Percentiles rank a stretch among this genome's conserved stretches.
Conservation (phyloP, 495 filamentous ascomycete genomes). For the Astrothelium subdiscretum region DNA sequence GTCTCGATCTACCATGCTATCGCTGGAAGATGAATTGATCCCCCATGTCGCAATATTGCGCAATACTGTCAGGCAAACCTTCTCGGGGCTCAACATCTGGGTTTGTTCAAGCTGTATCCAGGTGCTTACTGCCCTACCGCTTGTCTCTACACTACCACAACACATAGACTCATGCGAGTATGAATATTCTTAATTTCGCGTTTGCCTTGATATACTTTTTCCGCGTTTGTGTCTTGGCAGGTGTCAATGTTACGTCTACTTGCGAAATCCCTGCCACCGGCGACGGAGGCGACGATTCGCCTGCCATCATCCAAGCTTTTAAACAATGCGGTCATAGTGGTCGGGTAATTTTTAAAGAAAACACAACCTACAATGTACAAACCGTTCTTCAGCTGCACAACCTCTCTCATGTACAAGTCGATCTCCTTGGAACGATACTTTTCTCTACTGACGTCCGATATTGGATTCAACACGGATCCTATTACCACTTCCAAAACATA, state of each 20-base stretch:
- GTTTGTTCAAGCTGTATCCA: not conserved
- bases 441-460: conserved; percentile 31
- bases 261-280: not conserved
- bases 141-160: too few relatives aligned
- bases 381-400: not conserved
- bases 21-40: too few relatives aligned
- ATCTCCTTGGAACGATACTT: conserved; percentile 23
- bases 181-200: too few relatives aligned
- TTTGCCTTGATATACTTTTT: too few relatives aligned
- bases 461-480: conserved; percentile 29
- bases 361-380: not conserved
- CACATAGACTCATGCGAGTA: too few relatives aligned
- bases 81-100: not conserved
- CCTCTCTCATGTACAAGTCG: conserved; percentile 13
- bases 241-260: not conserved
- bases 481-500: conserved; percentile 32
- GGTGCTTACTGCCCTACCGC: not conserved
- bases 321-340: not conserved
- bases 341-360: not conserved
- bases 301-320: not conserved
- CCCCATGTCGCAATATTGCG: not conserved
- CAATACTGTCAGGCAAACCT: not conserved
- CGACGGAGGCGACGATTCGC: not conserved
- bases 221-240: not conserved
- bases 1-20: too few relatives aligned